Evolutionary conservation across 2,329 filamentous ascomycete species (phyloP).

Genomic region (Xylariaceae sp.): DNA sequence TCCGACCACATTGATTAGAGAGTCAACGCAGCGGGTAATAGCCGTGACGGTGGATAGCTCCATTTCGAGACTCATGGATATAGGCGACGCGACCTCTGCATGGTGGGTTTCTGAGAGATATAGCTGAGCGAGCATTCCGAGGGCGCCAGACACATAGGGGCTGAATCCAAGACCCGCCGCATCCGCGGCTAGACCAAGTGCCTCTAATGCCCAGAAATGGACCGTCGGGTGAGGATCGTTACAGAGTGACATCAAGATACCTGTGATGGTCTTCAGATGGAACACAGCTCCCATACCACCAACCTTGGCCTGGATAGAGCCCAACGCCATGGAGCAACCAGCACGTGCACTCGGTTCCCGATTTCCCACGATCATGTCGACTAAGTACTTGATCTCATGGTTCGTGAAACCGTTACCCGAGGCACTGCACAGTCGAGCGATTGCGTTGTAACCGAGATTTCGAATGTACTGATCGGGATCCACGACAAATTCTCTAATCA

Average conservation of each 20-base stretch:
- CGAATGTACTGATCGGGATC: constrained; percentile 83
- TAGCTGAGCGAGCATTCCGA: constrained; percentile 90
- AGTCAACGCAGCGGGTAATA: constrained; percentile 83
- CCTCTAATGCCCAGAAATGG: constrained; percentile 94
- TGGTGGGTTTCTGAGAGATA: constrained; percentile 92
- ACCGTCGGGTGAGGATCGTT: constrained; percentile 93
- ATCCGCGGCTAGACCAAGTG: constrained; percentile 78
- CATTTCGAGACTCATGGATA: constrained; percentile 86
- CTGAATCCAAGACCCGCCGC: constrained; percentile 91
- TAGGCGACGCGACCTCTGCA: constrained; percentile 69
- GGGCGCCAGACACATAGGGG: constrained; percentile 78
- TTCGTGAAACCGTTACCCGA: constrained; percentile 88
- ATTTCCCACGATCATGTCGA: constrained; percentile 92
- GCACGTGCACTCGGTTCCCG: constrained; percentile 88
- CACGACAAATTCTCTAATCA: constrained; percentile 65
- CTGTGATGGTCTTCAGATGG: constrained; percentile 94
- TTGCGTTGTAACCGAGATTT: constrained; percentile 74
- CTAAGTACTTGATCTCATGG: constrained; percentile 80
- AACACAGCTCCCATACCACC: constrained; percentile 96
- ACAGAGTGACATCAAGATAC: constrained; percentile 94
- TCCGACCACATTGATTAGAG: constrained; percentile 92
- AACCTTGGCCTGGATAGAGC: constrained; percentile 89
- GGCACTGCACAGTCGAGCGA: constrained; percentile 76
- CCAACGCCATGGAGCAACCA: constrained; percentile 88
- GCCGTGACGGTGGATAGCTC: constrained; percentile 77